Base-by-base conservation (phyloP, 2,329 filamentous ascomycete species). In the Trichoderma polysporum region DNA sequence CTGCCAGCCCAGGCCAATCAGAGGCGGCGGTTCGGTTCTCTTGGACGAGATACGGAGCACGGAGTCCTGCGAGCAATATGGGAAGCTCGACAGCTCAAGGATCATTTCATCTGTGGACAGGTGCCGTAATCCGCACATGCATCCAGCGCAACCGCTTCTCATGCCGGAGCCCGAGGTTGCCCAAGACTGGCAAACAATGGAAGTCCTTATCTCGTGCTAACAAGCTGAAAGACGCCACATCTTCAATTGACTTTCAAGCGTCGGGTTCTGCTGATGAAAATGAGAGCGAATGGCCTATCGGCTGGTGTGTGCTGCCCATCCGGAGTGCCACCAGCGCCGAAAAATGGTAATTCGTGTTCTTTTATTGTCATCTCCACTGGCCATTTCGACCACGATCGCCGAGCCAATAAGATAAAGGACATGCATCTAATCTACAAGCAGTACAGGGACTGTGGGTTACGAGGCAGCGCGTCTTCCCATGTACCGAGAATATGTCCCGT, bases 401-500 rank as follows among this genome's bases (percentile, higher is more conserved):
- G 49, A 53, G 49, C 59, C 49, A 53, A 53, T 62, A 31, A 1
- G 22, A 17, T 19, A 12, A 2, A 45, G 8, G 25, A 33, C 35
- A 53, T 19, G 17, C 45, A 33, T 53, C 22, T 7, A 37, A 53
- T 31, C n/a, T 53, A 25, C 25, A n/a, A n/a, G n/a, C n/a, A 10
- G 22, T 53, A 6, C 47, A 31, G 25, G 59, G 59, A 41, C 33
- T 27, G 33, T 12, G 29, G 22, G 29, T 53, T 53, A 50, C 49
- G 59, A 62, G 59, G 59, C 59, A 62, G 47, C 59, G 33, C 49
- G 59, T 13, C 59, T 33, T 62, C 31, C 39, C 22, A 45, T 45
- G 41, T 49, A 39, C 49, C 47, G 33, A 39, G 27, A n/a, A 39
- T 25, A 31, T 15, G 49, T 41, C 19, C 27, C 6, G 50, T 33